Percentiles rank a stretch among this genome's conserved stretches.
These are phyloP conservation scores for Eucalyptus curtisii DNA, from an alignment of 345 rosid genomes.

Conservation along the genomic window DNA sequence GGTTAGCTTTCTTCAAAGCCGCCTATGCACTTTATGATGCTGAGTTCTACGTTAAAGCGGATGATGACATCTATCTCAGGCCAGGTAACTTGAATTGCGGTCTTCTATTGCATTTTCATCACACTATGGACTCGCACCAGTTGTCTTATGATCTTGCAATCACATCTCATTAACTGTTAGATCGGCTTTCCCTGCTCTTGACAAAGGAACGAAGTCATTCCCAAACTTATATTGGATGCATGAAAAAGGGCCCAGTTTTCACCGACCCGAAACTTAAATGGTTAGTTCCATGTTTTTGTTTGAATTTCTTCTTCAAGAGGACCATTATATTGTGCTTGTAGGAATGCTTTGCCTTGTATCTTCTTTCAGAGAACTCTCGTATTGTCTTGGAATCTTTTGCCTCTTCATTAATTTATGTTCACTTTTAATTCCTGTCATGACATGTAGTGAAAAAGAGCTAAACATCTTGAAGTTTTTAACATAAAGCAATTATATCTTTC, in stretches of 20 bases:
- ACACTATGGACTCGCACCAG: background rate
- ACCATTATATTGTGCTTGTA: background rate
- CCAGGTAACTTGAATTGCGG: constrained; percentile 37
- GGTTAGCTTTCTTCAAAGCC: constrained; percentile 83
- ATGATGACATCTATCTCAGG: constrained; percentile 86
- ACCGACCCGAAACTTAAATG: constrained; percentile 86
- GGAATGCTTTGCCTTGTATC: background rate
- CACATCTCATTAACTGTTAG: constrained; percentile 9
- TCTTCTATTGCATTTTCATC: background rate
- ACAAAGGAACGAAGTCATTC: constrained; percentile 72
- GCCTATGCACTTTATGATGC: constrained; percentile 78
- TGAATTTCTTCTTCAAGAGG: background rate
- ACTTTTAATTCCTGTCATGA: background rate
- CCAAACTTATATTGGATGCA: constrained; percentile 87
- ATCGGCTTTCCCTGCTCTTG: constrained; percentile 68
- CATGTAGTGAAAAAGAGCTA: background rate
- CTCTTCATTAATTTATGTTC: background rate
- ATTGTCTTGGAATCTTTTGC: background rate
- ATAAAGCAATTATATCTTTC: background rate
- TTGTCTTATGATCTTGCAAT: background rate
- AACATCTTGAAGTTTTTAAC: background rate
- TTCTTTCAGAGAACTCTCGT: background rate
- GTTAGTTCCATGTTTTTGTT: constrained; percentile 16
- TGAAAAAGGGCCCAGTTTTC: constrained; percentile 88
- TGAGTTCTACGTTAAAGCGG: constrained; percentile 89